Percentiles rank a stretch among this genome's conserved stretches.
These are phyloP conservation scores for Populus euphratica DNA, from an alignment of 345 rosid genomes.

Conservation along the genomic window DNA sequence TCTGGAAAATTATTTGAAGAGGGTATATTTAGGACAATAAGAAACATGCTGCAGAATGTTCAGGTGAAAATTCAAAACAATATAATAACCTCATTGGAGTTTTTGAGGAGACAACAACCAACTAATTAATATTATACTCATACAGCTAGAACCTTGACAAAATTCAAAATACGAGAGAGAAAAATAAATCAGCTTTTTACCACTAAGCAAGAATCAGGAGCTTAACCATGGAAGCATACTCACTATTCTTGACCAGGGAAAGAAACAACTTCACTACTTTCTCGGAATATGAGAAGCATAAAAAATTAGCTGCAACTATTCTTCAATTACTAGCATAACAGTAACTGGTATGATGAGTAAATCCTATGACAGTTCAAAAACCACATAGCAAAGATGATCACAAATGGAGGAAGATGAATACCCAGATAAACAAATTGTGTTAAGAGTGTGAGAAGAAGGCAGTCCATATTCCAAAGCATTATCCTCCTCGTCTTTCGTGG, in stretches of 20 bases:
- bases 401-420: slow-evolving; percentile 30
- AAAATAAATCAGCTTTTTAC: neutral
- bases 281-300: neutral
- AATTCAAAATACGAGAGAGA: neutral
- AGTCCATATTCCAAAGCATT: slow-evolving; percentile 95
- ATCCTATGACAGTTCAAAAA: neutral
- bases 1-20: slow-evolving; percentile 35
- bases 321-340: neutral
- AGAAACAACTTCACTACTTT: slow-evolving; percentile 3
- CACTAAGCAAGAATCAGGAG: neutral
- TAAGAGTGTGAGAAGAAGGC: slow-evolving; percentile 97
- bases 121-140: neutral
- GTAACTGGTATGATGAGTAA: neutral
- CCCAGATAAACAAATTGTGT: slow-evolving; percentile 94
- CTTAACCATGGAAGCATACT: slow-evolving; percentile 1
- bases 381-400: neutral
- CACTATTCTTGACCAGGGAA: neutral
- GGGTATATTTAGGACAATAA: neutral
- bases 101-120: neutral
- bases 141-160: slow-evolving; percentile 1
- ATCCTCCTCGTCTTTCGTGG: slow-evolving; percentile 92
- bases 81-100: neutral
- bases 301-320: neutral
- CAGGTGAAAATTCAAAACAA: neutral
- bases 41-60: neutral